phyloP scores from a whole-genome alignment of 148 eudicot genomes.

The Rheum nobile region DNA sequence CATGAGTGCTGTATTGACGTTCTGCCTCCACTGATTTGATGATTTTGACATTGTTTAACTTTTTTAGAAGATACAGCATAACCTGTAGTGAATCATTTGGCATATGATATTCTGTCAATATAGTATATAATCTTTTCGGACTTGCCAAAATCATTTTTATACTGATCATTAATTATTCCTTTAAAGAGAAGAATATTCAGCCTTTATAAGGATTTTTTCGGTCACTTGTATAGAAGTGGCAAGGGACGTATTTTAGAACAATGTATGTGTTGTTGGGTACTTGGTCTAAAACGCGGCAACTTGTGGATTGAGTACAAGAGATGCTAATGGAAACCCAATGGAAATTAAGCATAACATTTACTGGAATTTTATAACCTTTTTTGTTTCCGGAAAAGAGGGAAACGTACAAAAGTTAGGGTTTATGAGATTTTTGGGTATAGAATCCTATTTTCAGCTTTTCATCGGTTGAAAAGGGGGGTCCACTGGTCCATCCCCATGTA shows the following conservation, averaged over 20 bases:
- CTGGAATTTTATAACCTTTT: background rate
- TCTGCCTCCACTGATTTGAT: background rate
- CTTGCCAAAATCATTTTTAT: too few species aligned
- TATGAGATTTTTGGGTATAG: background rate
- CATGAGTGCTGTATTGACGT: too few species aligned
- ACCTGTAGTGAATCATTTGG: too few species aligned
- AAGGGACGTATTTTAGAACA: too few species aligned
- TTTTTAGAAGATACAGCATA: background rate
- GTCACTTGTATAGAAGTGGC: too few species aligned
- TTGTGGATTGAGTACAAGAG: background rate
- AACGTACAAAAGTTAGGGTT: background rate
- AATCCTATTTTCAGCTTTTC: background rate
- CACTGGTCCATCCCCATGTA: background rate
- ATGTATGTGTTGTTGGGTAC: background rate
- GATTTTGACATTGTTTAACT: background rate
- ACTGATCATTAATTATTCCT: background rate
- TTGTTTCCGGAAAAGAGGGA: background rate
- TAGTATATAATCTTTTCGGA: too few species aligned
- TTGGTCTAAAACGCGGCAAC: background rate
- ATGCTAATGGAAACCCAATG: background rate
- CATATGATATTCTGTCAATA: background rate
- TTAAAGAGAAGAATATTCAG: background rate
- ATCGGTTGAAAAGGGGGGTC: background rate
- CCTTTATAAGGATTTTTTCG: too few species aligned
- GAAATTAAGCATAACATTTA: background rate